Evolutionary conservation across 768 basidiomycete genomes (phyloP), one percentile per base, ranked within the genome.

Genomic region (Ramaria rubella): DNA sequence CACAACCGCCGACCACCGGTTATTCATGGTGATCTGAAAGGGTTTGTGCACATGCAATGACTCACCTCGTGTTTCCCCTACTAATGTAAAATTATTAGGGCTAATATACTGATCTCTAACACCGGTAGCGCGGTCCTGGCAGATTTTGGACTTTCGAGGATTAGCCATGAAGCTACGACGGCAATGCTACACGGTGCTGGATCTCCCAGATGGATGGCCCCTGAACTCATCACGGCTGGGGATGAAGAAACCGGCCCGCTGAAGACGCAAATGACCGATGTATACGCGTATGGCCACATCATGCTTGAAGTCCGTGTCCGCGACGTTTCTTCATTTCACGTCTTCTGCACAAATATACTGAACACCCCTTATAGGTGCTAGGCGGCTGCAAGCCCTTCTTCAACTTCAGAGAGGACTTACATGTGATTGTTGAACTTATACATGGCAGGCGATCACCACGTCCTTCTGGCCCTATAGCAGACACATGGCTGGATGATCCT

Each of bases 101-200:
- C 14, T 27, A 80, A 81, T 55, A 75, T 81, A 45, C 70, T 81
- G 21, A 69, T 81, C 17, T 74, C 74, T 5, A 65, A 61, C 4
- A 59, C 67, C 12, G 70, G 70, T 14, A 65, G 67, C 24, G 80
- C 79, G 11, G 78, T 77, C 53, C 67, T 81, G 4, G 73, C 78
- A 26, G 79, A 81, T 61, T 80, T 81, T 52, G 79, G 79, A 15
- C 65, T 80, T 14, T 63, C 61, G 3, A 61, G 61, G 19, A 64
- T 68, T 14, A 46, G 44, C 31, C 55, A 56, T 30, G 55, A 56
- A 61, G 68, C 23, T 48, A 62, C 7, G 24, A 53, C 5, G 52
- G 60, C 14, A 62, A 67, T 14, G 65, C 65, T 44, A 67, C 67
- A 64, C 26, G 64, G 64, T 4, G 64, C 65, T 1, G 67, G 67